Evolutionary conservation across 768 basidiomycete genomes (phyloP).

Genomic region (Clavaria fumosa): DNA sequence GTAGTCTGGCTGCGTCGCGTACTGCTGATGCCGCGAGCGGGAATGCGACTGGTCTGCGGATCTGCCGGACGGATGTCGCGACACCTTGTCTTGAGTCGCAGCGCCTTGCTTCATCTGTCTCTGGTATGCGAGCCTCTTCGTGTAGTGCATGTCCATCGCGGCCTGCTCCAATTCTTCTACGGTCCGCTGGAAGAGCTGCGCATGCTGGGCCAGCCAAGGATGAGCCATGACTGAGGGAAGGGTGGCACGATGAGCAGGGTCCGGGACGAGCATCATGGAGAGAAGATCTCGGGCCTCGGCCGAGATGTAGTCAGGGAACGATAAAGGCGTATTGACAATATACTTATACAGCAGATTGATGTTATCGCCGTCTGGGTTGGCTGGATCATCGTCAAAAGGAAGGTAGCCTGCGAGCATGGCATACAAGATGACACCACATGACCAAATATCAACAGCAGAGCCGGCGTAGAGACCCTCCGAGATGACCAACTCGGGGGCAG

Average conservation of each 20-base stretch:
- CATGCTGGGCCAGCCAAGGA: constrained; percentile 65
- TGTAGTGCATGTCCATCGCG: constrained; percentile 74
- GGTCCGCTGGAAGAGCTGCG: constrained; percentile 43
- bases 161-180: constrained; percentile 68
- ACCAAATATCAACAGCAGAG: constrained; percentile 96
- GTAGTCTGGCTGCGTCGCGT: constrained; percentile 46
- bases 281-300: constrained; percentile 71
- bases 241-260: constrained; percentile 66
- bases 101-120: constrained; percentile 55
- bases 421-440: constrained; percentile 89
- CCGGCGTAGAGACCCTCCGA: constrained; percentile 95
- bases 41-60: constrained; percentile 22
- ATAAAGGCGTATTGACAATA: constrained; percentile 92
- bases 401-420: constrained; percentile 95
- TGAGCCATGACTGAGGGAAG: constrained; percentile 74
- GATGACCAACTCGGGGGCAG: constrained; percentile 95
- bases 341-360: constrained; percentile 98
- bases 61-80: constrained; percentile 40
- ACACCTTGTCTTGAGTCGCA: constrained; percentile 17
- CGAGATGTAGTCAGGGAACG: constrained; percentile 94
- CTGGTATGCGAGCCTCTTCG: constrained; percentile 71
- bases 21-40: constrained; percentile 10
- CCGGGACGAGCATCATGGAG: constrained; percentile 86
- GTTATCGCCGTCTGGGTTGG: constrained; percentile 97
- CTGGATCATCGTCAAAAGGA: constrained; percentile 99